A percentile compares a stretch with the other conserved stretches of the same genome.
Evolutionary conservation across 108 stramenopile genomes (phyloP).

Genomic region (Licmophora abbreviata): DNA sequence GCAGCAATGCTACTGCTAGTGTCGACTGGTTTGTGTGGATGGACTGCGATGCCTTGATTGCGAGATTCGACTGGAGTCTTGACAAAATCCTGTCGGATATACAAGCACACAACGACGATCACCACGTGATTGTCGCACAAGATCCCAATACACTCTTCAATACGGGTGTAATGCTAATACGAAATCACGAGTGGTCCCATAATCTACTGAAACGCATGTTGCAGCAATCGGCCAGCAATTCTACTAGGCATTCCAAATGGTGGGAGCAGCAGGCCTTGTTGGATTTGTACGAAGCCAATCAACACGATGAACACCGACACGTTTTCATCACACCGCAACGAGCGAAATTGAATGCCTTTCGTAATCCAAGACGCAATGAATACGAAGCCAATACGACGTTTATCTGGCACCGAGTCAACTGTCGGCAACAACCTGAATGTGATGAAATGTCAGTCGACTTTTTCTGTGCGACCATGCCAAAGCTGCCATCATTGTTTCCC

Average conservation of each 20-base stretch:
- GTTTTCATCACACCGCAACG: neutral
- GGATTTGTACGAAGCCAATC: neutral
- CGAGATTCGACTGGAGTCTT: neutral
- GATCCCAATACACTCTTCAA: neutral
- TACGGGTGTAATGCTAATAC: neutral
- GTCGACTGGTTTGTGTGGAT: conserved; percentile 2
- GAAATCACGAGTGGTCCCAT: neutral
- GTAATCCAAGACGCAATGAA: neutral
- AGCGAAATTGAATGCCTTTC: conserved; percentile 2
- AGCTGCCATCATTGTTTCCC: too few species aligned
- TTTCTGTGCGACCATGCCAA: neutral
- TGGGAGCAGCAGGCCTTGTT: conserved; percentile 1
- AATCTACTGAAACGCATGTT: neutral
- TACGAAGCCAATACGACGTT: neutral
- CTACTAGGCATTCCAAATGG: neutral
- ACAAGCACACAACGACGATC: neutral
- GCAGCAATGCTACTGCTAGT: neutral
- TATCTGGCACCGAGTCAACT: conserved; percentile 1
- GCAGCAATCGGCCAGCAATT: neutral
- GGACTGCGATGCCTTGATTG: conserved; percentile 1
- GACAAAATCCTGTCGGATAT: neutral
- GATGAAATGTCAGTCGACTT: neutral
- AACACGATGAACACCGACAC: neutral
- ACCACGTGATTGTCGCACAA: neutral
- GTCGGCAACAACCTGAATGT: neutral